phyloP scores from a whole-genome alignment of 2,329 filamentous ascomycete species.

The Microthyrium microscopicum region DNA sequence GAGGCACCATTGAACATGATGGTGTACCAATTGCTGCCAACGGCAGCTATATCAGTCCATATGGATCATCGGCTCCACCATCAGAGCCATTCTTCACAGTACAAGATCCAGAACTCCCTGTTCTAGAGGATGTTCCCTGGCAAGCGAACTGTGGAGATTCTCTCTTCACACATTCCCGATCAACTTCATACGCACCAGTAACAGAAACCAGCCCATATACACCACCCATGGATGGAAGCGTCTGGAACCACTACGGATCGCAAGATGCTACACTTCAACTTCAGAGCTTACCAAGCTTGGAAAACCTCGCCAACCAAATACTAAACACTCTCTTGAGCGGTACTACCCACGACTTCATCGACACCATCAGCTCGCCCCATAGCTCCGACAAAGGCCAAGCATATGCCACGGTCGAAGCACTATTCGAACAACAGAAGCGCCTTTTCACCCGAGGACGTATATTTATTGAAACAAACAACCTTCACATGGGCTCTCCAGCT shows the following conservation, averaged over 20 bases:
- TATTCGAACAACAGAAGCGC: slow-evolving; percentile 7
- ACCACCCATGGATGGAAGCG: too few relatives aligned
- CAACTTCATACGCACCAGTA: too few relatives aligned
- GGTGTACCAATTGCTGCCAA: slow-evolving; percentile 4
- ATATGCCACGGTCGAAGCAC: slow-evolving; percentile 4
- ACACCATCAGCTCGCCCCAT: slow-evolving; percentile 1
- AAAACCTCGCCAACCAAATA: slow-evolving; percentile 8
- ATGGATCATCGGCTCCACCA: slow-evolving; percentile 2
- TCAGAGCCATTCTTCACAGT: too few relatives aligned
- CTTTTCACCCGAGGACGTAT: slow-evolving; percentile 1
- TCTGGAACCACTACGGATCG: too few relatives aligned
- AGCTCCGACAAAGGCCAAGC: slow-evolving; percentile 7
- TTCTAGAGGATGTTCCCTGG: too few relatives aligned
- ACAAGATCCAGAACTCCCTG: too few relatives aligned
- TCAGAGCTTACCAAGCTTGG: slow-evolving; percentile 7
- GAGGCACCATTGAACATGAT: slow-evolving; percentile 1
- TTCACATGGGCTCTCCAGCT: not conserved
- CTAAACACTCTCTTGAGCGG: slow-evolving; percentile 4
- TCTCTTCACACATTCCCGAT: too few relatives aligned
- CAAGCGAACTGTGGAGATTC: too few relatives aligned
- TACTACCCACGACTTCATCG: slow-evolving; percentile 5
- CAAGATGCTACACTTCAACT: slow-evolving; percentile 6
- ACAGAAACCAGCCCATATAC: too few relatives aligned
- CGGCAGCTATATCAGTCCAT: slow-evolving; percentile 6
- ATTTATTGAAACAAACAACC: slow-evolving; percentile 1